A percentile compares a stretch with the other conserved stretches of the same genome.
Evolutionary conservation across 352 stramenopile genomes (phyloP).

Genomic region (Lagenidium sp.): DNA sequence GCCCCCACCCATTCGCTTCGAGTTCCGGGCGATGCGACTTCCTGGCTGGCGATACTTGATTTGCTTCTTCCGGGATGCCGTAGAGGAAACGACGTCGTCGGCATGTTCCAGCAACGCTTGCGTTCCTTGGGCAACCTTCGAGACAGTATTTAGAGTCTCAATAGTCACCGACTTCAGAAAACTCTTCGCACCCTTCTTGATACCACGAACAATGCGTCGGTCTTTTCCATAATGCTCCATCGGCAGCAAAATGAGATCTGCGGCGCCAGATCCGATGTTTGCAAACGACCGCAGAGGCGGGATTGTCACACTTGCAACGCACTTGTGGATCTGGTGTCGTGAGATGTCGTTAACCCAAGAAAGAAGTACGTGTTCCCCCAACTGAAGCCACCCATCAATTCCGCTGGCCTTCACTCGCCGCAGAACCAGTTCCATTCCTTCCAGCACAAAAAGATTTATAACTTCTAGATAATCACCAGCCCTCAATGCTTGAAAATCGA

Average conservation of each 20-base stretch:
- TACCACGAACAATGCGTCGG: constrained; percentile 64
- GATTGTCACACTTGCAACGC: constrained; percentile 82
- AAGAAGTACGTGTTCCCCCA: constrained; percentile 68
- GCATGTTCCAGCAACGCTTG: constrained; percentile 76
- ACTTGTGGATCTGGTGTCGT: constrained; percentile 84
- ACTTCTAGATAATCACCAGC: constrained; percentile 84
- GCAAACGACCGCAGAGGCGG: constrained; percentile 75
- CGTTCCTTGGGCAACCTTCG: constrained; percentile 73
- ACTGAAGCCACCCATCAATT: constrained; percentile 60
- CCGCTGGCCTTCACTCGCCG: constrained; percentile 78
- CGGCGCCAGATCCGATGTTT: constrained; percentile 79
- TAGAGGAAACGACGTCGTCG: constrained; percentile 72
- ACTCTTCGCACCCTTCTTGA: constrained; percentile 82
- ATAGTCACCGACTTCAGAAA: constrained; percentile 86
- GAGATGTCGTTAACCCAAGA: constrained; percentile 87
- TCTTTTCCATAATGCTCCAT: constrained; percentile 84
- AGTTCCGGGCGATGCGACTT: constrained; percentile 75
- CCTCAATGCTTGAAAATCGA: constrained; percentile 75
- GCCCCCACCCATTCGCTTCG: constrained; percentile 60
- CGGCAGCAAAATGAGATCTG: constrained; percentile 78
- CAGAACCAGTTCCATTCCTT: constrained; percentile 84
- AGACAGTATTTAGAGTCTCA: constrained; percentile 80
- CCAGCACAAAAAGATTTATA: constrained; percentile 84
- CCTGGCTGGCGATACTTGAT: constrained; percentile 74
- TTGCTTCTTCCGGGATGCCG: constrained; percentile 54